These are phyloP conservation scores for Beauveria varroae DNA, from an alignment of 2,329 filamentous ascomycete genomes.

Conservation along the genomic window DNA sequence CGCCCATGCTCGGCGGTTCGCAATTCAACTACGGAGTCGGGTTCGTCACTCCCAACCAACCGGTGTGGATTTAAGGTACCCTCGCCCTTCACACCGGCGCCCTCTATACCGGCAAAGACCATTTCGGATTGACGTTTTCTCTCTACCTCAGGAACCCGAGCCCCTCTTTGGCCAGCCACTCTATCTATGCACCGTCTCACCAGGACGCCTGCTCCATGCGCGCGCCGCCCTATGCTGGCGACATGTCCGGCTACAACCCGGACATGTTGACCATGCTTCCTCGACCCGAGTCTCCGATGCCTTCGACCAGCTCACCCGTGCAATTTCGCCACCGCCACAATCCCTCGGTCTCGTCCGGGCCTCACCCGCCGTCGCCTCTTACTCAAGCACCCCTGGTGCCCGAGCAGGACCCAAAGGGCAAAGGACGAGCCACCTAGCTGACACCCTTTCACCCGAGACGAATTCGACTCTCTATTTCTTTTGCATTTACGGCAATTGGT, in stretches of 20 bases:
- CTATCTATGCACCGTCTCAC: conserved; percentile 37
- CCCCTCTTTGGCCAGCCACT: conserved; percentile 30
- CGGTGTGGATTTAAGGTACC: conserved; percentile 49
- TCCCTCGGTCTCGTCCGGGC: conserved; percentile 26
- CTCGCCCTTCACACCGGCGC: conserved; percentile 32
- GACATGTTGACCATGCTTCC: conserved; percentile 37
- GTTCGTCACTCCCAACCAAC: conserved; percentile 57
- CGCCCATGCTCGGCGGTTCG: conserved; percentile 38
- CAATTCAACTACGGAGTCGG: conserved; percentile 38
- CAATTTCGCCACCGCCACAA: conserved; percentile 30
- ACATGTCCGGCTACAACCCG: conserved; percentile 30
- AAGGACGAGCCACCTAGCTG: conserved; percentile 25
- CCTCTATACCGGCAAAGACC: conserved; percentile 30
- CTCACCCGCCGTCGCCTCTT: conserved; percentile 29
- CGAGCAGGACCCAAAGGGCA: conserved; percentile 26
- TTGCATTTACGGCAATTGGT: conserved; percentile 7
- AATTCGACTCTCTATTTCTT: conserved; percentile 11
- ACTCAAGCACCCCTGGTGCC: conserved; percentile 25
- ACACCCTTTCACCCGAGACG: conserved; percentile 16
- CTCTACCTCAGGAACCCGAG: conserved; percentile 36
- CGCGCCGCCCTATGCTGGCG: conserved; percentile 29
- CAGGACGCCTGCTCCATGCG: conserved; percentile 27
- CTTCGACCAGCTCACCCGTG: conserved; percentile 23
- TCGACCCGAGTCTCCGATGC: conserved; percentile 37
- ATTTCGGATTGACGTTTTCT: conserved; percentile 46